Evolutionary conservation across 768 basidiomycete genomes (phyloP).

Genomic region (Boletus reticuloceps): DNA sequence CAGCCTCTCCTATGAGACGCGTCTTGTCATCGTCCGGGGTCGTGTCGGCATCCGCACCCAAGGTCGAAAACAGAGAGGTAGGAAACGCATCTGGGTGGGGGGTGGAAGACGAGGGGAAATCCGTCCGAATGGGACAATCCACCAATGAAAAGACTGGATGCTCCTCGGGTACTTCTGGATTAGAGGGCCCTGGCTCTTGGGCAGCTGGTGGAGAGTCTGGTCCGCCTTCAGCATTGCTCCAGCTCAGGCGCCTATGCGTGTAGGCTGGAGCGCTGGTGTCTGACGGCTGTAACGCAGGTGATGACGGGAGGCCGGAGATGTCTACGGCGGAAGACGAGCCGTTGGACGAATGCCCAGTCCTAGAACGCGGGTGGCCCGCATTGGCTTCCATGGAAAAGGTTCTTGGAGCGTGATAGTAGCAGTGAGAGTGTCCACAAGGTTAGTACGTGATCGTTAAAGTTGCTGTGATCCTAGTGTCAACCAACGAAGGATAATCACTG

Average conservation of each 20-base stretch:
- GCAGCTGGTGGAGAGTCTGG: slow-evolving; percentile 44
- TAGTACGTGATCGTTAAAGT: too few relatives aligned
- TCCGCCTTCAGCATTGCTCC: slow-evolving; percentile 47
- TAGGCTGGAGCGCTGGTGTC: slow-evolving; percentile 33
- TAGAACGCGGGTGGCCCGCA: too few relatives aligned
- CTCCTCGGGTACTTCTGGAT: slow-evolving; percentile 28
- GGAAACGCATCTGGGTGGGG: slow-evolving; percentile 50
- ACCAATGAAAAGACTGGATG: slow-evolving; percentile 50
- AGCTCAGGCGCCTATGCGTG: slow-evolving; percentile 56
- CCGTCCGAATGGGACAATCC: slow-evolving; percentile 32
- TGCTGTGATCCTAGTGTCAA: too few relatives aligned
- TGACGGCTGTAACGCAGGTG: slow-evolving; percentile 9
- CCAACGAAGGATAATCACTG: too few relatives aligned
- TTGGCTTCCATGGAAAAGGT: too few relatives aligned
- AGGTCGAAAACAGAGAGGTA: slow-evolving; percentile 44
- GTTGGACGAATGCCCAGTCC: too few relatives aligned
- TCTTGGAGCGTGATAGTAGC: too few relatives aligned
- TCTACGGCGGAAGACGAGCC: too few relatives aligned
- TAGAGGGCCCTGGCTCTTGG: slow-evolving; percentile 20
- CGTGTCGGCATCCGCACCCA: slow-evolving; percentile 36
- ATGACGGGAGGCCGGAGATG: too few relatives aligned
- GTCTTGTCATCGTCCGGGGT: slow-evolving; percentile 58
- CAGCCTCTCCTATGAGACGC: slow-evolving; percentile 51
- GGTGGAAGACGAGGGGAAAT: slow-evolving; percentile 39
- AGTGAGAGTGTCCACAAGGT: too few relatives aligned